Percentiles rank a stretch among this genome's conserved stretches.
phyloP scores from a whole-genome alignment of 176 grass and related monocot genomes.

The Rhynchospora breviuscula region DNA sequence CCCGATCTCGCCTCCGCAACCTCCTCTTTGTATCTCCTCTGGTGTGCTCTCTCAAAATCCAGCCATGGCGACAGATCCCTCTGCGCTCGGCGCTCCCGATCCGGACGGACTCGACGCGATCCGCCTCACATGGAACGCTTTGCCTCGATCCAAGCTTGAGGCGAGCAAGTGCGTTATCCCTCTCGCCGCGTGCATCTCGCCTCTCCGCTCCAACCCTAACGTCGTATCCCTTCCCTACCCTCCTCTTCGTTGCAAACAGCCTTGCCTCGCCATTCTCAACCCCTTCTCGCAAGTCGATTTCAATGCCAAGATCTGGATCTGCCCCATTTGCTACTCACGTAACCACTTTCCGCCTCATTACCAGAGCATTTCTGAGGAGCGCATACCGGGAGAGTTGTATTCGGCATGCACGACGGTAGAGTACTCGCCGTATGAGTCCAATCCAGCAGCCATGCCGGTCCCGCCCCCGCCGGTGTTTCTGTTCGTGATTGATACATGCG shows the following conservation, averaged over 20 bases:
- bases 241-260: conserved; percentile 86
- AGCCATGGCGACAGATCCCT: background rate
- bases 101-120: conserved; percentile 77
- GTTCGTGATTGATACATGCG: conserved; percentile 89
- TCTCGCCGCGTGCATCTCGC: conserved; percentile 57
- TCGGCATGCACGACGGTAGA: conserved; percentile 79
- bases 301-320: conserved; percentile 99
- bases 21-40: background rate
- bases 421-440: conserved; percentile 43
- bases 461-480: conserved; percentile 76
- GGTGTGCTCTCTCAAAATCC: background rate
- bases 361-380: conserved; percentile 68
- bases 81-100: conserved; percentile 2
- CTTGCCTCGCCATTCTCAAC: conserved; percentile 70
- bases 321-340: conserved; percentile 84
- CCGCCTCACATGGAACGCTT: conserved; percentile 80
- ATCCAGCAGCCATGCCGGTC: conserved; percentile 20
- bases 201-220: conserved; percentile 40
- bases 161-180: conserved; percentile 94
- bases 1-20: conserved; percentile 7
- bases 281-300: conserved; percentile 95
- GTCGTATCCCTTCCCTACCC: conserved; percentile 64
- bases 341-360: conserved; percentile 96
- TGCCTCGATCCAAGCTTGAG: conserved; percentile 94
- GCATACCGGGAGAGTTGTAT: conserved; percentile 86